Percentiles rank a stretch among this genome's conserved stretches.
phyloP scores from a whole-genome alignment of 768 basidiomycete genomes.

The Lactarius sp. region DNA sequence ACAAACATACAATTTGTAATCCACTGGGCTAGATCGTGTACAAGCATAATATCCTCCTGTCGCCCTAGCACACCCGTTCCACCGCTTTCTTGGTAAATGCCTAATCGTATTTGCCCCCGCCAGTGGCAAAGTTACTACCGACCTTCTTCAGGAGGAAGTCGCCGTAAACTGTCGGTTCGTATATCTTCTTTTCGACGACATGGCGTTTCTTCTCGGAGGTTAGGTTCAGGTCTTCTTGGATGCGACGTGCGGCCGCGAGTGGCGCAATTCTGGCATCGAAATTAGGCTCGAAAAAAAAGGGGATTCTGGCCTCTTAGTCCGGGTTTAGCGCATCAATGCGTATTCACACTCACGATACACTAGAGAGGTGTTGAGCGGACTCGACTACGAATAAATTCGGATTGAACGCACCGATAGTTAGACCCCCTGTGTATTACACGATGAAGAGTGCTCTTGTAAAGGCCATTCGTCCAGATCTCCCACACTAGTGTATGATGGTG shows the following conservation, averaged over 20 bases:
- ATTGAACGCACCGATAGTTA: slow-evolving; percentile 50
- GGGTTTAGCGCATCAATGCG: not conserved
- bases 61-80: not conserved
- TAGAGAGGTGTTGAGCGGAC: slow-evolving; percentile 27
- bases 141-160: slow-evolving; percentile 75
- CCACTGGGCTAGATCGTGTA: slow-evolving; percentile 6
- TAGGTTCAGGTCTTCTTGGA: slow-evolving; percentile 32
- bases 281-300: slow-evolving; percentile 94
- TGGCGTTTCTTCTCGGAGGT: slow-evolving; percentile 25
- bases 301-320: slow-evolving; percentile 48
- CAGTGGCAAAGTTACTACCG: slow-evolving; percentile 59
- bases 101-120: slow-evolving; percentile 33
- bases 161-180: slow-evolving; percentile 63
- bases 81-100: slow-evolving; percentile 12
- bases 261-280: slow-evolving; percentile 68
- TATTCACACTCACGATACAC: slow-evolving; percentile 59
- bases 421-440: slow-evolving; percentile 73
- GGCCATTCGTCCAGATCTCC: slow-evolving; percentile 85
- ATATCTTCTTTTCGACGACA: slow-evolving; percentile 29
- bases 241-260: slow-evolving; percentile 52
- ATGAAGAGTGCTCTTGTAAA: slow-evolving; percentile 88
- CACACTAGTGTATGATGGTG: slow-evolving; percentile 54
- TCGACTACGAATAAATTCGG: not conserved
- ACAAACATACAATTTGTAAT: slow-evolving; percentile 12
- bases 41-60: not conserved